Conservation (phyloP, 768 basidiomycete species). For the Tulasnella calospora region DNA sequence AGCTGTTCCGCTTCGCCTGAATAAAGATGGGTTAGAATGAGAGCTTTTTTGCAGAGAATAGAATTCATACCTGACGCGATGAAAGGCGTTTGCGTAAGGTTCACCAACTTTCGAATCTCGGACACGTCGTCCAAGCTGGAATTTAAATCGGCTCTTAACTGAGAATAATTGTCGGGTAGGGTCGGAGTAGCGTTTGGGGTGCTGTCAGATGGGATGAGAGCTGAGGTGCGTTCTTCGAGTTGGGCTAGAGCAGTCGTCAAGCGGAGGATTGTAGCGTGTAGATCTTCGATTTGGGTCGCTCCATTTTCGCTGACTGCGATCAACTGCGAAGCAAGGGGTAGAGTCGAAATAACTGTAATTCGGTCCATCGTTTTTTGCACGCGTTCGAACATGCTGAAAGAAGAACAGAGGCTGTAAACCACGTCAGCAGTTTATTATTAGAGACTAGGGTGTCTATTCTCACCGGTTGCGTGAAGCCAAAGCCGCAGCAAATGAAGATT, state of each 20-base stretch:
- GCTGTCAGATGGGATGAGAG: not conserved
- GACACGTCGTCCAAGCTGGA: not conserved
- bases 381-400: not conserved
- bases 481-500: slow-evolving; percentile 69
- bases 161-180: not conserved
- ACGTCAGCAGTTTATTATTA: not conserved
- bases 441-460: slow-evolving; percentile 32
- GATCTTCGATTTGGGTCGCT: not conserved
- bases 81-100: not conserved
- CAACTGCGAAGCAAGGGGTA: not conserved
- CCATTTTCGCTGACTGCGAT: not conserved
- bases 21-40: not conserved
- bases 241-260: not conserved
- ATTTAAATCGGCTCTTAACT: not conserved
- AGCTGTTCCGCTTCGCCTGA: not conserved
- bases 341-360: not conserved
- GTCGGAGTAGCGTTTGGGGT: not conserved
- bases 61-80: not conserved
- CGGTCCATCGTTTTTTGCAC: not conserved
- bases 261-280: not conserved
- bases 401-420: not conserved
- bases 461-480: slow-evolving; percentile 61
- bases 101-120: not conserved
- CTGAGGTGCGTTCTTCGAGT: not conserved
- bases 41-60: not conserved